Evolutionary conservation across 148 eudicot species (phyloP).

Genomic region (Spergularia marina): DNA sequence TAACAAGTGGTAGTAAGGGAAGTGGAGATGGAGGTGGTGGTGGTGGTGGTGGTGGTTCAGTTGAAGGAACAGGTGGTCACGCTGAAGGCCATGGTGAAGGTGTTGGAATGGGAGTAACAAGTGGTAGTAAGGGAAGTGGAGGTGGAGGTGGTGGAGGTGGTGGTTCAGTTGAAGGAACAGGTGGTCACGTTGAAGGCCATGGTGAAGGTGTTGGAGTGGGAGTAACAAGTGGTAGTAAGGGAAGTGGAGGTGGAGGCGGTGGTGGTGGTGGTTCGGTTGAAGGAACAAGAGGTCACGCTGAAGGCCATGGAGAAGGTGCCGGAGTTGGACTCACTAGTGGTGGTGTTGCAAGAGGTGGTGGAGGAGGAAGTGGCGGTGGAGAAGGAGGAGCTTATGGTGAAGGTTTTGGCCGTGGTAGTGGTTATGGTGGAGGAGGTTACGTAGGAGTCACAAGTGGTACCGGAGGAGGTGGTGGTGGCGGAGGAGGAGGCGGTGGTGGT

Average conservation of each 20-base stretch:
- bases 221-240: conserved; percentile 8
- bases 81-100: no score
- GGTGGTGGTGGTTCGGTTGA: conserved; percentile 1
- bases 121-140: no score
- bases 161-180: conserved; percentile 5
- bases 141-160: conserved; percentile 16
- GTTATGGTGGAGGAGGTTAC: not conserved
- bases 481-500: conserved; percentile 17
- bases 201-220: conserved; percentile 26
- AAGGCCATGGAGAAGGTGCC: conserved; percentile 22
- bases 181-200: conserved; percentile 19
- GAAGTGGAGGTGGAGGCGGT: conserved; percentile 18
- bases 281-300: not conserved
- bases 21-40: no score
- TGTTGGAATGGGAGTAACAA: no score
- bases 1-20: not conserved
- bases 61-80: no score
- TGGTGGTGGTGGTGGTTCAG: conserved; percentile 25
- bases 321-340: conserved; percentile 15
- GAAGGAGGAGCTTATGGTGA: conserved; percentile 2
- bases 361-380: conserved; percentile 7
- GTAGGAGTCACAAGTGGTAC: no score
- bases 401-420: conserved; percentile 18
- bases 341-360: conserved; percentile 1
- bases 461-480: not conserved